Evolutionary conservation across 768 basidiomycete genomes (phyloP).

Genomic region (Phaffia australis): DNA sequence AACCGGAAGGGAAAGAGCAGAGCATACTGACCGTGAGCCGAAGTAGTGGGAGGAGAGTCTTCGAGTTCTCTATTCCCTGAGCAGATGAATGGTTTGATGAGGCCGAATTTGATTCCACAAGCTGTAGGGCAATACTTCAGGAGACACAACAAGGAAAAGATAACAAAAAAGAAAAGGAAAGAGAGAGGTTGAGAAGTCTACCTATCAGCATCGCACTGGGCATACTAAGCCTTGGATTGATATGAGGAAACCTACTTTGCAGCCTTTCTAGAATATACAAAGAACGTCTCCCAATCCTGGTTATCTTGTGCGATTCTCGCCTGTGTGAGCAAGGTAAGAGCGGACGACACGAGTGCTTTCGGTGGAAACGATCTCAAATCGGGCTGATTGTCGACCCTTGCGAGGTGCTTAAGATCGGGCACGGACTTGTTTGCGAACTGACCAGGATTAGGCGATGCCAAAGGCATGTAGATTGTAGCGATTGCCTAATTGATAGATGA

Average conservation of each 20-base stretch:
- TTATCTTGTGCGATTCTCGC: background rate
- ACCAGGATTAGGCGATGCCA: background rate
- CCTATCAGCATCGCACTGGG: background rate
- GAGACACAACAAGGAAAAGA: background rate
- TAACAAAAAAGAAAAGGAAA: background rate
- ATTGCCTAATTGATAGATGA: background rate
- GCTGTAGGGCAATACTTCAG: slow-evolving; percentile 15
- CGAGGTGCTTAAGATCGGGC: slow-evolving; percentile 17
- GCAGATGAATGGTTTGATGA: background rate
- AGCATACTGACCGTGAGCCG: slow-evolving; percentile 7
- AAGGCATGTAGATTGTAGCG: background rate
- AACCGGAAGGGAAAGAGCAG: background rate
- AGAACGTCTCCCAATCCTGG: slow-evolving; percentile 15
- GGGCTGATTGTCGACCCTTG: slow-evolving; percentile 7
- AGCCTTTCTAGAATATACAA: slow-evolving; percentile 20
- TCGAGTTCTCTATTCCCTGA: no score
- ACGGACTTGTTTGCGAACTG: background rate
- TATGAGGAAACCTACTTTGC: slow-evolving; percentile 11
- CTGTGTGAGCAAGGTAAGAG: slow-evolving; percentile 1
- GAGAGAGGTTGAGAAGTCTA: background rate
- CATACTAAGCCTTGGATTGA: background rate
- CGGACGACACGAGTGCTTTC: slow-evolving; percentile 12
- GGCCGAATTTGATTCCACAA: slow-evolving; percentile 11
- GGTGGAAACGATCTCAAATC: slow-evolving; percentile 2
- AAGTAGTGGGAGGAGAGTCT: background rate